Evolutionary conservation across 208 protist genomes (phyloP).

Genomic region (Balamuthia mandrillaris): DNA sequence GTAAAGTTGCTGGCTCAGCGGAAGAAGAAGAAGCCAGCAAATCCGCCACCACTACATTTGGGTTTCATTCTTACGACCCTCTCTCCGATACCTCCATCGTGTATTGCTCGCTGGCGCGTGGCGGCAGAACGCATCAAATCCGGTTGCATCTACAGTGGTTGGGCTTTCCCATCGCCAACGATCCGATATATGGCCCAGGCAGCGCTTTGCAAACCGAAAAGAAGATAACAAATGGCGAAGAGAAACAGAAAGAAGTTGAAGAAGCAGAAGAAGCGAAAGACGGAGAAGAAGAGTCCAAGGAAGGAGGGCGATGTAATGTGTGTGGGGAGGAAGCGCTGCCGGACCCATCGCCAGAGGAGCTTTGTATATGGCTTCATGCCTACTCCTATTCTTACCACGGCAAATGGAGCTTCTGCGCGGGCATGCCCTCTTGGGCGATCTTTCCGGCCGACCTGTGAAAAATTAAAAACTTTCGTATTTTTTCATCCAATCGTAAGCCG

Average conservation of each 20-base stretch:
- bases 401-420: conserved; percentile 10
- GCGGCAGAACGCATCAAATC: conserved; percentile 70
- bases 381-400: conserved; percentile 16
- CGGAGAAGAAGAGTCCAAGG: too few relatives aligned
- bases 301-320: too few relatives aligned
- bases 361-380: conserved; percentile 43
- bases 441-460: too few relatives aligned
- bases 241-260: too few relatives aligned
- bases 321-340: too few relatives aligned
- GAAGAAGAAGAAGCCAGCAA: too few relatives aligned
- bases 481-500: too few relatives aligned
- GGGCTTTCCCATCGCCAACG: conserved; percentile 66
- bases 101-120: conserved; percentile 45
- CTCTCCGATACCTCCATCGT: conserved; percentile 45
- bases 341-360: conserved; percentile 1
- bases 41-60: not conserved
- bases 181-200: conserved; percentile 68
- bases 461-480: too few relatives aligned
- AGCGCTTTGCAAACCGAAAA: too few relatives aligned
- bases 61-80: conserved; percentile 37
- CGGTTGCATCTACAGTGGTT: conserved; percentile 65
- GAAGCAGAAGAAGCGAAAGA: too few relatives aligned
- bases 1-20: too few relatives aligned
- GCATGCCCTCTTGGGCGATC: conserved; percentile 35
- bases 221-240: too few relatives aligned